Evolutionary conservation across 176 grass and related monocot species (phyloP), one percentile per base, ranked within the genome.

Genomic region (Rhipidocladum racemiflorum): DNA sequence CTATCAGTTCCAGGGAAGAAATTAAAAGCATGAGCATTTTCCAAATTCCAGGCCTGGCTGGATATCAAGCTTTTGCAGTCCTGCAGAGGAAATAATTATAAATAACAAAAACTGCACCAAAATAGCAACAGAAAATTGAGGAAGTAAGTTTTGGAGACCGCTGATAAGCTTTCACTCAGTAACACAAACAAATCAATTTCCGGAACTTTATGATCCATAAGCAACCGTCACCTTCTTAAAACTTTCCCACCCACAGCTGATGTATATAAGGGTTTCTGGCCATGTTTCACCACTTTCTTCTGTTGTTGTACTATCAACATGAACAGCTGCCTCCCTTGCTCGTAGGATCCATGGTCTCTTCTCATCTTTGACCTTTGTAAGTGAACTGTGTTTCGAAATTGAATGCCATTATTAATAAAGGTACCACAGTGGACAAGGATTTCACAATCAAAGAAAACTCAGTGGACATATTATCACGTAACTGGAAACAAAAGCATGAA

Each of bases 1-100:
- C 95, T 97, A 76, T 94, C 88, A 78, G 95, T 97, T 67, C 95
- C 95, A 44, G 95, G 95, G 84, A 97, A 97, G 81, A 97, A 94
- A 72, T 97, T 97, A 88, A 94, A 97, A 78, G 92, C 95, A 89
- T 97, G 86, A 78, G 88, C 95, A 81, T 94, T 92, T 61, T 94
- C 90, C 62, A 97, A 90, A 87, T 97, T 70, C 95, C 95, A 97
- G 51, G 84, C 88, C 72, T 94, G 87, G 35, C 79, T 87, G n/a
- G 89, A 90, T 65, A 94, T 81, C 81, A 97, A 87, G 28, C 43
- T 89, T 86, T 83, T 94, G 81, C 92, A 94, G 68, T 97, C 92
- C 95, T 97, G 92, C 84, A 75, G 56, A 89, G 42, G 69, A 81
- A 54, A 63, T 88, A 27, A 50, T 63, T 72, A 64, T 68, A 84